These are phyloP conservation scores for Pseudogymnoascus sp. DNA, from an alignment of 2,329 filamentous ascomycete species.

Conservation along the genomic window DNA sequence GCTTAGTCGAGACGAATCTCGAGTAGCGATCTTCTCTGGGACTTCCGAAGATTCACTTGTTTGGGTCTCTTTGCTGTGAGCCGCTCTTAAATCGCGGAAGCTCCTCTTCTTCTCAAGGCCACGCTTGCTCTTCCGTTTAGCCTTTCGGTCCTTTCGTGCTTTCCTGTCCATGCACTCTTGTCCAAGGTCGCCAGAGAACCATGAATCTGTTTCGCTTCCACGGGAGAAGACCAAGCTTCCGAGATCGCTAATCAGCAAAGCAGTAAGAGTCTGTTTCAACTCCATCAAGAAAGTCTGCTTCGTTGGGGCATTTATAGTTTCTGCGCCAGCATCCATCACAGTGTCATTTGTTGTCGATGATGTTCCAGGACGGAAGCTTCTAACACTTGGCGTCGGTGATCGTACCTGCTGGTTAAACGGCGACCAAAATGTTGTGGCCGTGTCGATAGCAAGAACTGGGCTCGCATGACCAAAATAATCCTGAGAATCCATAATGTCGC, in stretches of 20 bases:
- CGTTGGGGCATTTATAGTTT: conserved; percentile 53
- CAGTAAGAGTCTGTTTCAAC: conserved; percentile 72
- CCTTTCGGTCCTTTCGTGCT: conserved; percentile 55
- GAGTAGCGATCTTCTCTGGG: neutral
- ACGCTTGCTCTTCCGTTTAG: conserved; percentile 45
- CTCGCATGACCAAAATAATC: conserved; percentile 65
- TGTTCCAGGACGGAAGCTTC: conserved; percentile 57
- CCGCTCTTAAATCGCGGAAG: conserved; percentile 55
- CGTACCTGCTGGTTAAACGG: conserved; percentile 64
- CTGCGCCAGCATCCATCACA: conserved; percentile 50
- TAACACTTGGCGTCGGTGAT: conserved; percentile 56
- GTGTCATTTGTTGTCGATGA: conserved; percentile 63
- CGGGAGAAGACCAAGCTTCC: conserved; percentile 74
- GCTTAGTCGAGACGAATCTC: neutral
- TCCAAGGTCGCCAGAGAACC: conserved; percentile 64
- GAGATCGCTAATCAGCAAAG: conserved; percentile 81
- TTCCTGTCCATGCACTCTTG: conserved; percentile 59
- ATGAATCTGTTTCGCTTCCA: conserved; percentile 87
- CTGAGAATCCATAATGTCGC: conserved; percentile 62
- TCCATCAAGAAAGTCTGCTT: conserved; percentile 74
- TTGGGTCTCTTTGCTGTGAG: conserved; percentile 34
- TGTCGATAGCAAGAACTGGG: conserved; percentile 66
- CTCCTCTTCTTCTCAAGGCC: conserved; percentile 61
- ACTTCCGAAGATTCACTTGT: neutral
- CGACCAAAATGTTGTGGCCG: conserved; percentile 80